Percentiles rank a stretch among this genome's conserved stretches.
Evolutionary conservation across 2,329 filamentous ascomycete genomes (phyloP).

Genomic region (Fonsecaea multimorphosa): DNA sequence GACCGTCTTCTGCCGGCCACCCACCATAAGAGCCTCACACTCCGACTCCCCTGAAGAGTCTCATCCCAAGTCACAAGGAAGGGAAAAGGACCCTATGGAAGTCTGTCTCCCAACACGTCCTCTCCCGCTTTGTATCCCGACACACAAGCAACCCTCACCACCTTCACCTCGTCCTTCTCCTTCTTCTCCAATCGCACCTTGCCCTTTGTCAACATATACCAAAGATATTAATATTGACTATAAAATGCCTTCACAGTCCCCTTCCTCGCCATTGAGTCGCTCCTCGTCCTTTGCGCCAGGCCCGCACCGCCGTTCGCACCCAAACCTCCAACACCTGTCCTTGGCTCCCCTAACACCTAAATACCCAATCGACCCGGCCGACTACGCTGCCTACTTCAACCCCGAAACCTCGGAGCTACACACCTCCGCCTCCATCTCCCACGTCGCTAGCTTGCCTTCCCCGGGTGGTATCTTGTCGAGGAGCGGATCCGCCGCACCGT

Average conservation of each 20-base stretch:
- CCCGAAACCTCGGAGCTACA: constrained; percentile 46
- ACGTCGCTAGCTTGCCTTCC: constrained; percentile 41
- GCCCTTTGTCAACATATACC: neutral
- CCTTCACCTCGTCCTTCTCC: neutral
- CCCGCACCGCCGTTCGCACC: constrained; percentile 60
- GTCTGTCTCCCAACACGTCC: neutral
- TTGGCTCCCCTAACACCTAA: constrained; percentile 64
- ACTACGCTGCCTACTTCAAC: constrained; percentile 47
- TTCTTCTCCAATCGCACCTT: neutral
- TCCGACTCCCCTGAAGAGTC: neutral
- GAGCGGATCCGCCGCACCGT: constrained; percentile 20
- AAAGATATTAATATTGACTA: neutral
- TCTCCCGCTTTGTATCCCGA: neutral
- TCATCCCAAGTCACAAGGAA: neutral
- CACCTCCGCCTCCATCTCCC: constrained; percentile 43
- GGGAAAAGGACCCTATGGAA: constrained; percentile 4
- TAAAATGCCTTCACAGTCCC: constrained; percentile 23
- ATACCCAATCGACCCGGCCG: constrained; percentile 56
- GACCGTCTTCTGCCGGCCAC: neutral
- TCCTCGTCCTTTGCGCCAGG: constrained; percentile 40
- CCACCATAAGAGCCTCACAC: neutral
- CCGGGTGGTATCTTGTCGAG: constrained; percentile 37
- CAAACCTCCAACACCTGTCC: constrained; percentile 64
- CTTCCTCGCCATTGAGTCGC: constrained; percentile 29
- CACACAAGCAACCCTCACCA: neutral